These are phyloP conservation scores for Epicoccum nigrum DNA, from an alignment of 2,329 filamentous ascomycete genomes.

Conservation along the genomic window DNA sequence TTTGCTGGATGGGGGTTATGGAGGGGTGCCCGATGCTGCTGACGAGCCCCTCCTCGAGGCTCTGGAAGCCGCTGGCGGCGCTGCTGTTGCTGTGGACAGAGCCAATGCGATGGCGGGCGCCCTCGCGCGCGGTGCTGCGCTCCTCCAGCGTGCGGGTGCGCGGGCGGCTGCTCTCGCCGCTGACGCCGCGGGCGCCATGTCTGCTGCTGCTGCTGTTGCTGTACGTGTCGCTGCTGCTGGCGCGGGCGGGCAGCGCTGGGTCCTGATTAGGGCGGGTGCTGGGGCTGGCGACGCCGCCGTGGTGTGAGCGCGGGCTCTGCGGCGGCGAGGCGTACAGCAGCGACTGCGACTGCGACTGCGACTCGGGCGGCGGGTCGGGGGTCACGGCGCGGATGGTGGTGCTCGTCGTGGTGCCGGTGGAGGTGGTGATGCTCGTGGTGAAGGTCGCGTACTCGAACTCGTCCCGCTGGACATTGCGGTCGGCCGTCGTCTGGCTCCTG, in stretches of 20 bases:
- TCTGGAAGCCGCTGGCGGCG: slow-evolving; percentile 59
- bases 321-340: slow-evolving; percentile 33
- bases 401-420: slow-evolving; percentile 5
- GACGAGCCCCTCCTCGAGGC: slow-evolving; percentile 48
- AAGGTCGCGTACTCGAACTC: slow-evolving; percentile 8
- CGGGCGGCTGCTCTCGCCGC: slow-evolving; percentile 57
- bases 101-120: slow-evolving; percentile 67
- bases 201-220: slow-evolving; percentile 11
- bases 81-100: slow-evolving; percentile 69
- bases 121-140: slow-evolving; percentile 48
- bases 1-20: slow-evolving; percentile 37
- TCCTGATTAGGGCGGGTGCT: neutral
- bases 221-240: slow-evolving; percentile 43
- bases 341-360: too few species aligned
- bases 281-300: slow-evolving; percentile 28
- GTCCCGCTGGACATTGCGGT: neutral
- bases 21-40: slow-evolving; percentile 51
- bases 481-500: slow-evolving; percentile 13
- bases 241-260: slow-evolving; percentile 28
- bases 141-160: slow-evolving; percentile 60
- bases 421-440: slow-evolving; percentile 5
- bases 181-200: slow-evolving; percentile 52
- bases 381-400: slow-evolving; percentile 67
- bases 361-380: slow-evolving; percentile 57
- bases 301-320: slow-evolving; percentile 37